A percentile compares a stretch with the other conserved stretches of the same genome.
phyloP scores from a whole-genome alignment of 2,329 filamentous ascomycete genomes.

The Colletotrichum higginsianum region DNA sequence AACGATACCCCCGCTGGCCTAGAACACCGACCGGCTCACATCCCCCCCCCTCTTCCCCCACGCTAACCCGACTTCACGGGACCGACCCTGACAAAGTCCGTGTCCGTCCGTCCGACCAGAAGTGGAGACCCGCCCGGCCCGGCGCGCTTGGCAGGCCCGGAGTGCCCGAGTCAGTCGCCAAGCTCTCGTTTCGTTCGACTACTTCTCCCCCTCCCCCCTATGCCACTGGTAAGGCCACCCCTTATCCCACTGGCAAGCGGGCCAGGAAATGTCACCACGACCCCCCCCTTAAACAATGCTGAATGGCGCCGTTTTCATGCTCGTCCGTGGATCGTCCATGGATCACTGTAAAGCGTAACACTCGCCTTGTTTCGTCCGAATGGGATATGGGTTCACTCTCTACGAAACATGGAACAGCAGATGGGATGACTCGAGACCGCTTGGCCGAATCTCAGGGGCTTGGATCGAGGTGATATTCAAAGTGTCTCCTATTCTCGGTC shows the following conservation, averaged over 20 bases:
- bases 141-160: constrained; percentile 15
- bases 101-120: constrained; percentile 2
- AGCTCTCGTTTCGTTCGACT: background rate
- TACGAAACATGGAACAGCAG: constrained; percentile 26
- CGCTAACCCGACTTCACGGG: constrained; percentile 5
- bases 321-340: background rate
- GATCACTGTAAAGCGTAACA: background rate
- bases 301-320: background rate
- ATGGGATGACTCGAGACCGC: constrained; percentile 20
- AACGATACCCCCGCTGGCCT: background rate
- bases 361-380: constrained; percentile 22
- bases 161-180: constrained; percentile 19
- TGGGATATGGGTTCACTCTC: background rate
- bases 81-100: constrained; percentile 20
- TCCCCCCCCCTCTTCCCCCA: background rate
- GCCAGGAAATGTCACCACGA: background rate
- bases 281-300: constrained; percentile 15
- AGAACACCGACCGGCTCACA: background rate
- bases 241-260: constrained; percentile 1
- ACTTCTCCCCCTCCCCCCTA: too few species aligned
- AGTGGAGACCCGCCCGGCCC: constrained; percentile 5
- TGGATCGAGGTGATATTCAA: background rate
- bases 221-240: too few species aligned
- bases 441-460: constrained; percentile 3
- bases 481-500: background rate